Base-by-base conservation (phyloP, 2,329 filamentous ascomycete species). In the Ophiostoma himal-ulmi region DNA sequence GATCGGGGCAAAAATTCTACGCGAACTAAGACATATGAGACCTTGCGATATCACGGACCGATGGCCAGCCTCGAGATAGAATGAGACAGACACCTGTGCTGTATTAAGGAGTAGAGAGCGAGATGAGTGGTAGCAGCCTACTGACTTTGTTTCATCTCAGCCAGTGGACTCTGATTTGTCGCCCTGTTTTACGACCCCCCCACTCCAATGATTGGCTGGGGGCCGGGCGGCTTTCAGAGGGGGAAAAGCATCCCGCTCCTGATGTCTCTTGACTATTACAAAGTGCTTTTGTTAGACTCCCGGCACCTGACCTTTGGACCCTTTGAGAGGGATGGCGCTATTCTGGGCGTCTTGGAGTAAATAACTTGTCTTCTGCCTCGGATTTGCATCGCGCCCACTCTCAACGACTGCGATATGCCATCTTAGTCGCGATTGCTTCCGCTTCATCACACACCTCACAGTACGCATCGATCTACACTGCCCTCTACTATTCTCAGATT, bases 81-180 rank as follows among this genome's bases (percentile, higher is more conserved):
- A 48, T 48, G 17, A 48, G 44, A 48, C 44, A 48, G 17, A 48
- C 44, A 26, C 26, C 8, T 57, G n/a, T 17, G 10, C 13, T 57
- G 8, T 48, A n/a, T 10, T 5, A 11, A 14, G n/a, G 30, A 36
- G 13, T 14, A 3, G 6, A 30, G 13, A 62, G 26, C 36, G 13
- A 62, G 57, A 62, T 62, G 57, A 36, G 30, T 62, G 30, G 22
- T 62, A 34, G 57, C 68, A 70, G 4, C 11, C 30, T 14, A 69
- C n/a, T 37, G 66, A 69, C 14, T 22, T 74, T 13, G 78, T 69
- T 11, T 64, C 64, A 26, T 62, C 52, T 57, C 52, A 67, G 34
- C 54, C 64, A 65, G 14, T 41, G 62, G 6, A 36, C 64, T 5
- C 64, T 64, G 8, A 14, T 34, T n/a, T 36, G 62, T 17, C 67